Base-by-base conservation (phyloP, 2,329 filamentous ascomycete genomes). In the Myriangium duriaei region DNA sequence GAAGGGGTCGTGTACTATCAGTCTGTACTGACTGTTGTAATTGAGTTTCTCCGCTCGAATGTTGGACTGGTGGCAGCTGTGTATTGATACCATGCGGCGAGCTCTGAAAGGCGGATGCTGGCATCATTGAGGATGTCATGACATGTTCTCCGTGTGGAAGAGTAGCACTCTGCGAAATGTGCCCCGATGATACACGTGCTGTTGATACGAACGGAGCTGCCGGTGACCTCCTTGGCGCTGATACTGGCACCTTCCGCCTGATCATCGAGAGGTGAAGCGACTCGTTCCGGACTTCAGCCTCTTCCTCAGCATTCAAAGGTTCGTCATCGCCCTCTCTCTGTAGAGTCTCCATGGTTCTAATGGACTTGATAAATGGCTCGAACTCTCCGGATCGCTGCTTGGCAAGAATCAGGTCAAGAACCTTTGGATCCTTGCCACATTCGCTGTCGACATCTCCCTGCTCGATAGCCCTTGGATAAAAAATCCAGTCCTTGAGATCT, bases 391-490 rank as follows among this genome's bases (percentile, higher is more conserved):
- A 14, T 4, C 51, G 34, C 4, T 71, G 55, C 3, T 76, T 51
- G 41, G 71, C 67, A 5, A 86, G 59, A 12, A 83, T 66, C 1
- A 29, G 44, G 50, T 92, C 85, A 30, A 80, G 55, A 3, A 79
- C 71, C 2, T 58, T 44, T 4, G 61, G 59, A 49, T 80, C 75
- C 47, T 76, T 78, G 4, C 77, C 78, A 1, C 61, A 43, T 7
- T 62, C 57, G 0, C 56, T 51, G 2, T 47, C 28, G 1, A 82
- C 52, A 34, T 76, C 66, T 30, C 72, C 51, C 33, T 71, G 65
- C 4, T 55, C 42, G 1, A 75, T 62, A 0, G 68, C 52, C 37
- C 63, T 66, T 0, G 81, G 74, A 29, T 65, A 60, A 24, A 69
- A 71, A n/a, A 85, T 63, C 48, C 77, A 75, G 1, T 75, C 66